Evolutionary conservation across 495 filamentous ascomycete genomes (phyloP).

Genomic region (Aspergillus bridgeri): DNA sequence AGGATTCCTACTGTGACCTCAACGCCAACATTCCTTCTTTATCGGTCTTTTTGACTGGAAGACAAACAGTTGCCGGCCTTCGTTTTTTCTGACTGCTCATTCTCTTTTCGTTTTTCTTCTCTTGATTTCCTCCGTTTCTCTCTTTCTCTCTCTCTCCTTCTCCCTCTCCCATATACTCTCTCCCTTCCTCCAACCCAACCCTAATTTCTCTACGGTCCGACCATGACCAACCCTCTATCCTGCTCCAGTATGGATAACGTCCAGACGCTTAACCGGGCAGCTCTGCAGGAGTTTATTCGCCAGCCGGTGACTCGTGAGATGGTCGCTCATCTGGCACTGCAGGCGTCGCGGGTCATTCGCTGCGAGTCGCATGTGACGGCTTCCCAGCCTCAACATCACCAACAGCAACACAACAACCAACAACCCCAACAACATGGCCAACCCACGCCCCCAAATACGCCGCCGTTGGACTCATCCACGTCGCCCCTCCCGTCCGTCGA

Average conservation of each 20-base stretch:
- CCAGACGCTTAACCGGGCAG: slow-evolving; percentile 63
- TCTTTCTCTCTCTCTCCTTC: slow-evolving; percentile 11
- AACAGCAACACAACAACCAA: slow-evolving; percentile 6
- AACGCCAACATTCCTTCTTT: slow-evolving; percentile 19
- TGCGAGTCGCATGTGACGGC: slow-evolving; percentile 64
- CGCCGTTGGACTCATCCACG: slow-evolving; percentile 48
- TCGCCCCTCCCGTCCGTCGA: slow-evolving; percentile 72
- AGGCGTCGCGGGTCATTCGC: slow-evolving; percentile 83
- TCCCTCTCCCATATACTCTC: slow-evolving; percentile 6
- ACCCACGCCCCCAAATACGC: slow-evolving; percentile 66
- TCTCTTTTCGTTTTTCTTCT: too few relatives aligned
- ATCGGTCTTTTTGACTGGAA: slow-evolving; percentile 10
- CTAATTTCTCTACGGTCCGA: neutral
- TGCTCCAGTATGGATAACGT: slow-evolving; percentile 1
- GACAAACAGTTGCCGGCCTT: slow-evolving; percentile 8
- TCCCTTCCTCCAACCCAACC: slow-evolving; percentile 2
- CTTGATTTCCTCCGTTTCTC: neutral
- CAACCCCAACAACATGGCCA: slow-evolving; percentile 42
- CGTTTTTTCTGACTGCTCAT: too few relatives aligned
- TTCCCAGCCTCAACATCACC: slow-evolving; percentile 36
- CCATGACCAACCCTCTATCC: slow-evolving; percentile 10
- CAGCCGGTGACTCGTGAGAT: slow-evolving; percentile 76
- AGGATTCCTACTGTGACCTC: slow-evolving; percentile 35
- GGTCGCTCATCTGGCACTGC: slow-evolving; percentile 78
- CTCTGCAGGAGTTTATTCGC: slow-evolving; percentile 86